These are phyloP conservation scores for Solanum bulbocastanum DNA, from an alignment of 257 asterid species.

Conservation along the genomic window DNA sequence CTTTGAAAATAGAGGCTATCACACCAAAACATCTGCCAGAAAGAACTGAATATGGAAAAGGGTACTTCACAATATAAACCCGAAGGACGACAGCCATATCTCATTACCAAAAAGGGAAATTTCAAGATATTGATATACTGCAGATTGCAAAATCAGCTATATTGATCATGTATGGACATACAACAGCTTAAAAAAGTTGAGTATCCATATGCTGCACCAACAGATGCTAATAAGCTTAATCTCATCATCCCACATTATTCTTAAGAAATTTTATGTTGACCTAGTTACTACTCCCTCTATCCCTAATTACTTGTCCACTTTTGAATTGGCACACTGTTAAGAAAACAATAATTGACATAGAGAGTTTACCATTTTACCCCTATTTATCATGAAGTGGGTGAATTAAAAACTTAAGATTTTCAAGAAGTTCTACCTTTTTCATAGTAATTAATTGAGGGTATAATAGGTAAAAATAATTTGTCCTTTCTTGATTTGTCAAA, in stretches of 20 bases:
- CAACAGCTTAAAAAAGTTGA: background rate
- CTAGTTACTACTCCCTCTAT: background rate
- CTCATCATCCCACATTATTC: background rate
- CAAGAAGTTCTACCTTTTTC: too few species aligned
- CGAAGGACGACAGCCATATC: background rate
- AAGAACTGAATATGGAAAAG: background rate
- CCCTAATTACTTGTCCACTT: too few species aligned
- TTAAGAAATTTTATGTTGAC: background rate
- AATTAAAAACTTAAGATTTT: too few species aligned
- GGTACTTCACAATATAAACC: background rate
- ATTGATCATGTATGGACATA: background rate
- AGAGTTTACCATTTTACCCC: too few species aligned
- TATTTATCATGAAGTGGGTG: too few species aligned
- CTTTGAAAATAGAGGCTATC: background rate
- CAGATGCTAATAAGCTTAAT: background rate
- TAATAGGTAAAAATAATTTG: too few species aligned
- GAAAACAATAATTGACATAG: too few species aligned
- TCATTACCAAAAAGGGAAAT: background rate
- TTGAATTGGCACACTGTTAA: too few species aligned
- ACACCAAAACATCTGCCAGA: background rate
- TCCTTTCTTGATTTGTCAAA: too few species aligned
- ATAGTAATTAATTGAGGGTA: too few species aligned
- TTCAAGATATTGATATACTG: background rate
- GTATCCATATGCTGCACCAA: background rate
- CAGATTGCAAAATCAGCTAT: background rate